phyloP scores from a whole-genome alignment of 441 rosid species.

The California macrophylla region DNA sequence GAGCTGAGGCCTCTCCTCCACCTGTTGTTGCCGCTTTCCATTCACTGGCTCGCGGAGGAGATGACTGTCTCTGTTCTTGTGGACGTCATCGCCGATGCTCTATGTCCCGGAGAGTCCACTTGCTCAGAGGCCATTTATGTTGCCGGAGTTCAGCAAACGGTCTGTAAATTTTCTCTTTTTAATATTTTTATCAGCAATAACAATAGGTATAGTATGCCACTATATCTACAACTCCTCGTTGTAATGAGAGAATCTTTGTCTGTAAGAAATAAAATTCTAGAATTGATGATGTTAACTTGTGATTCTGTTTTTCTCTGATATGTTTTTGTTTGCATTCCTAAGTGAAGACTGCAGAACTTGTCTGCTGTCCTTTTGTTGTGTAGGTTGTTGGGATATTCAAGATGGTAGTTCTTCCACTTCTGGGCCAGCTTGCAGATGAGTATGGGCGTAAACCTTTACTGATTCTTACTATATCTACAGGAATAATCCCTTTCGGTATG shows the following conservation, averaged over 20 bases:
- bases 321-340: neutral
- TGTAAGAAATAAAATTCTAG: neutral
- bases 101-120: constrained; percentile 42
- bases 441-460: constrained; percentile 45
- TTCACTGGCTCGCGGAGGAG: constrained; percentile 49
- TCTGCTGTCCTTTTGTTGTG: neutral
- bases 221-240: no score
- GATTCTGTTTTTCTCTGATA: neutral
- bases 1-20: constrained; percentile 40
- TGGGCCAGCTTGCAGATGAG: constrained; percentile 56
- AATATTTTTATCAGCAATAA: no score
- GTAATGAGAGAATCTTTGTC: neutral
- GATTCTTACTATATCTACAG: constrained; percentile 35
- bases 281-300: neutral
- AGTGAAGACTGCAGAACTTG: neutral
- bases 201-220: no score
- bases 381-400: constrained; percentile 55
- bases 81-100: constrained; percentile 39
- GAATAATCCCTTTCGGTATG: constrained; percentile 11
- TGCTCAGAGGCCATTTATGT: constrained; percentile 46
- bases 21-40: constrained; percentile 36
- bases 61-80: constrained; percentile 59
- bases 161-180: constrained; percentile 7
- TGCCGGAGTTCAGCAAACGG: constrained; percentile 50
- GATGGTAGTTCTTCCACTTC: constrained; percentile 43